These are phyloP conservation scores for Jackrogersella minutella DNA, from an alignment of 495 filamentous ascomycete genomes.

Conservation along the genomic window DNA sequence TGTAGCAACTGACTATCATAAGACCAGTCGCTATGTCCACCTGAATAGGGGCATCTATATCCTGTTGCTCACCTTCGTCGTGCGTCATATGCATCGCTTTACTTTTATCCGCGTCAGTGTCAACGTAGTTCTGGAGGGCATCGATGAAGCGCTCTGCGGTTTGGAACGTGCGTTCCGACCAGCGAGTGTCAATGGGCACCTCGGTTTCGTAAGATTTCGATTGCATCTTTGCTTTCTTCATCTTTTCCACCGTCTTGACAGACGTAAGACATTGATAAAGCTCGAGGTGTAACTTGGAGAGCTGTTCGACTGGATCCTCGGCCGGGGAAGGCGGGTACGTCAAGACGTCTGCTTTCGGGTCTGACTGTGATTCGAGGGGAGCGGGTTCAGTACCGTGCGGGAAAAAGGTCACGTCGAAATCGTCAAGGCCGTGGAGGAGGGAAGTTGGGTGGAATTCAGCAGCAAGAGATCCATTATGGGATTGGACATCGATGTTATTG, in stretches of 20 bases:
- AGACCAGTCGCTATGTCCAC: background rate
- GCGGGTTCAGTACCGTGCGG: background rate
- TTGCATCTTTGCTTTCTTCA: background rate
- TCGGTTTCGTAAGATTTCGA: background rate
- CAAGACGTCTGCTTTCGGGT: no score
- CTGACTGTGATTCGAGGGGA: background rate
- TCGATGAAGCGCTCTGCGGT: background rate
- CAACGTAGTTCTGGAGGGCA: background rate
- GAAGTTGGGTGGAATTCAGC: background rate
- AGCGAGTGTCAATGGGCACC: background rate
- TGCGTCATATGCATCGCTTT: background rate
- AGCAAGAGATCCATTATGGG: background rate
- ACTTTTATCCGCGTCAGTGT: background rate
- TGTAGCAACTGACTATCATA: background rate
- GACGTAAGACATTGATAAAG: conserved; percentile 1
- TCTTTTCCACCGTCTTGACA: background rate
- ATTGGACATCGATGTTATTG: background rate
- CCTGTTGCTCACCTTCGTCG: background rate
- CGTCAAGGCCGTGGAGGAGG: background rate
- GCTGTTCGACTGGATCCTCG: background rate
- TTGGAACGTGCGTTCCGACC: background rate
- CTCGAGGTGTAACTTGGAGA: background rate
- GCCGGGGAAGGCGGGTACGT: background rate
- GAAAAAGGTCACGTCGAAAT: background rate
- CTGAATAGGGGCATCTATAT: background rate